Percentiles rank a stretch among this genome's conserved stretches.
Conservation (phyloP, 257 asterid genomes). For the Solanum sejunctum region DNA sequence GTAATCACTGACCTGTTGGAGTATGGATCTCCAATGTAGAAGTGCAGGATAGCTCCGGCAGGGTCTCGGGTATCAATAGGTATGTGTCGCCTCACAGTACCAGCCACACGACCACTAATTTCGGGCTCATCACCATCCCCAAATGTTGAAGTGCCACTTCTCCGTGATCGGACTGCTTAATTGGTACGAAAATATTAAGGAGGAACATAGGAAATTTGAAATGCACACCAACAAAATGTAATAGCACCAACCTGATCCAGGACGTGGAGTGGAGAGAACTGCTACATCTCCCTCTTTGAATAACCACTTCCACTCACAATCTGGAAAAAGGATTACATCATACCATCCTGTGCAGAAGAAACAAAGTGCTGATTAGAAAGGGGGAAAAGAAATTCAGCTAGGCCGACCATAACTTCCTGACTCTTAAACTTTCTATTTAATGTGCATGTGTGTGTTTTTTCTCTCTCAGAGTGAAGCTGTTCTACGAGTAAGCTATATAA, state of each 20-base stretch:
- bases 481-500: background rate
- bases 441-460: background rate
- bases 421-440: background rate
- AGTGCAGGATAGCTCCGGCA: slow-evolving; percentile 86
- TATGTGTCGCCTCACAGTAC: slow-evolving; percentile 84
- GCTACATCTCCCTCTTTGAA: slow-evolving; percentile 99
- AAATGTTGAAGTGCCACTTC: slow-evolving; percentile 32
- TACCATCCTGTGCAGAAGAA: slow-evolving; percentile 62
- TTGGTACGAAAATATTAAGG: background rate
- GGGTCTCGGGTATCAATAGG: slow-evolving; percentile 89
- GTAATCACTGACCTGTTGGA: slow-evolving; percentile 40
- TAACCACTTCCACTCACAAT: slow-evolving; percentile 69
- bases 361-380: background rate
- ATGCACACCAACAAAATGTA: background rate
- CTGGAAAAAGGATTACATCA: slow-evolving; percentile 75
- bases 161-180: slow-evolving; percentile 53
- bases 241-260: slow-evolving; percentile 60
- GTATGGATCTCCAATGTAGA: slow-evolving; percentile 76
- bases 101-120: slow-evolving; percentile 82
- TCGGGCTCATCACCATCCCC: slow-evolving; percentile 72
- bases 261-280: slow-evolving; percentile 84
- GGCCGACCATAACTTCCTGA: background rate
- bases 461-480: background rate
- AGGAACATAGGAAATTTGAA: background rate
- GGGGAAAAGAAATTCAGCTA: background rate